phyloP scores from a whole-genome alignment of 108 stramenopile species.

The Nitzschia palea region DNA sequence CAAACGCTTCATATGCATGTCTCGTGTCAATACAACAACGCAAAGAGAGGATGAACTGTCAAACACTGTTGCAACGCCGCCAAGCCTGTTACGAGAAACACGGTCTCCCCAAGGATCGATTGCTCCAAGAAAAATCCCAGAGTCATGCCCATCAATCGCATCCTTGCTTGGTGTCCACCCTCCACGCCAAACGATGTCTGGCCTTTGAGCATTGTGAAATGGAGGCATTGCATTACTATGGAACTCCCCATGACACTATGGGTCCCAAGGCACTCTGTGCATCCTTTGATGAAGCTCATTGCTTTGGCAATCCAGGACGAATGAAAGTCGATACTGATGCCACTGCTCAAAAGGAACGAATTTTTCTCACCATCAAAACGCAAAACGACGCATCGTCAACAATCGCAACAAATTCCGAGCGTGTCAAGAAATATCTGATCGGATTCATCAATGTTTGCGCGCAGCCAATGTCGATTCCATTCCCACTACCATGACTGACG shows the following conservation, averaged over 20 bases:
- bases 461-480: not conserved
- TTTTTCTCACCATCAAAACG: slow-evolving; percentile 29
- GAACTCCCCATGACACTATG: not conserved
- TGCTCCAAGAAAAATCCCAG: not conserved
- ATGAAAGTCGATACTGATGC: slow-evolving; percentile 25
- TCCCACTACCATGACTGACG: too few relatives aligned
- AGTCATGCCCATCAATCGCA: not conserved
- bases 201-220: slow-evolving; percentile 15
- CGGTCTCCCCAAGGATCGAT: not conserved
- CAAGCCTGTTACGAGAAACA: slow-evolving; percentile 19
- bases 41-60: not conserved
- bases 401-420: slow-evolving; percentile 7
- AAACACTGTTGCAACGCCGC: not conserved
- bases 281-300: slow-evolving; percentile 22
- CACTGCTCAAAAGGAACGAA: not conserved
- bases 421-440: slow-evolving; percentile 12
- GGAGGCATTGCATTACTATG: slow-evolving; percentile 25
- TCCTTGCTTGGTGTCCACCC: slow-evolving; percentile 11
- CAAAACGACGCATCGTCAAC: slow-evolving; percentile 12
- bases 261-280: slow-evolving; percentile 23
- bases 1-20: too few relatives aligned
- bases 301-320: slow-evolving; percentile 28
- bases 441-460: slow-evolving; percentile 7
- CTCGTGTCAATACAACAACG: too few relatives aligned
- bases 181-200: slow-evolving; percentile 24